A percentile compares a stretch with the other conserved stretches of the same genome.
phyloP scores from a whole-genome alignment of 352 stramenopile species.

The Phytophthora nicotianae region DNA sequence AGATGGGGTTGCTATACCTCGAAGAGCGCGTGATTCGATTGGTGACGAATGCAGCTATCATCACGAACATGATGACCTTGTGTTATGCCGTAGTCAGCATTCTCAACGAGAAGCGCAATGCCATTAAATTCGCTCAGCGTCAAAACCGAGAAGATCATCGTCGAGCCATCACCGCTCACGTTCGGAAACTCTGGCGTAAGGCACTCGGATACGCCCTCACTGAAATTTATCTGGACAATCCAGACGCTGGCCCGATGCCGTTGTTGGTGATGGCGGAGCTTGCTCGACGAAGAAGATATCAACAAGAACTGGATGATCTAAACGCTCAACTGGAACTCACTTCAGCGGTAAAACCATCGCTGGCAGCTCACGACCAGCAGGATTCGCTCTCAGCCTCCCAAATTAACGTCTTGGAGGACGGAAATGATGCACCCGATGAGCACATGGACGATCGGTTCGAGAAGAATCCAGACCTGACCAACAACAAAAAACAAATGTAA shows the following conservation, averaged over 20 bases:
- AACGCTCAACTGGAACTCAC: constrained; percentile 51
- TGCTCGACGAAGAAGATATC: constrained; percentile 46
- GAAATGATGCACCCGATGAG: constrained; percentile 2
- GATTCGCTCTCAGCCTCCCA: constrained; percentile 19
- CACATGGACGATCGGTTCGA: background rate
- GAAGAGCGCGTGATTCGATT: constrained; percentile 45
- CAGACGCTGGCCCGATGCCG: constrained; percentile 51
- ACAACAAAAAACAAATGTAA: background rate
- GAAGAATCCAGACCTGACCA: background rate
- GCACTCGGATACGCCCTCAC: constrained; percentile 62
- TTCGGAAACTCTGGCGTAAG: constrained; percentile 60
- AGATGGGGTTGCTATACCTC: constrained; percentile 64
- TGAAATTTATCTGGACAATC: constrained; percentile 60
- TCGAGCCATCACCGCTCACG: constrained; percentile 47
- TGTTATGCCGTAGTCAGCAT: constrained; percentile 59
- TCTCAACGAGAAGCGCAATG: constrained; percentile 45
- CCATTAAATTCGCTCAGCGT: constrained; percentile 39
- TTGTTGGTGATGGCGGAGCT: constrained; percentile 67
- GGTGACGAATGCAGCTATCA: constrained; percentile 58
- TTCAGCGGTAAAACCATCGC: constrained; percentile 15
- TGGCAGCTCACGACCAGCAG: background rate
- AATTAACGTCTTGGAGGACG: constrained; percentile 24
- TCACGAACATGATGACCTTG: constrained; percentile 60
- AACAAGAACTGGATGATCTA: constrained; percentile 43
- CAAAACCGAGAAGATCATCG: constrained; percentile 51